phyloP scores from a whole-genome alignment of 2,329 filamentous ascomycete species.

The Fusarium brachygibbosum region DNA sequence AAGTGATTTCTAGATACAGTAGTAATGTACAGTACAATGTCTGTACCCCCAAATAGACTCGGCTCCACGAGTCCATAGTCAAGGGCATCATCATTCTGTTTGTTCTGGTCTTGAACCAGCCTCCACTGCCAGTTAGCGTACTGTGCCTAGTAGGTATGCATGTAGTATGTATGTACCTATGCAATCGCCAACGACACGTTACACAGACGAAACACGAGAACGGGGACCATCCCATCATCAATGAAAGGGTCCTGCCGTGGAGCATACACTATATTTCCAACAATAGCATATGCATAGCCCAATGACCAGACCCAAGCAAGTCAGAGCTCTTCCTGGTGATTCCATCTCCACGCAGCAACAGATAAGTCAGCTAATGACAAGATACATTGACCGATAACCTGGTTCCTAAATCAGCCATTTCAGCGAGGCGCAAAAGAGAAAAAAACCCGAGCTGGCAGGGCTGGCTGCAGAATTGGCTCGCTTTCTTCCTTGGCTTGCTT shows the following conservation, averaged over 20 bases:
- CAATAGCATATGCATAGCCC: not conserved
- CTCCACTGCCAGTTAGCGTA: not conserved
- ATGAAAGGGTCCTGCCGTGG: slow-evolving; percentile 18
- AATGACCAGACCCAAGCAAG: not conserved
- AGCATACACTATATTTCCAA: slow-evolving; percentile 24
- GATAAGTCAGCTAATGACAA: not conserved
- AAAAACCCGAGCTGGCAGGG: slow-evolving; percentile 17
- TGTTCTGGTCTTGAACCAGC: not conserved
- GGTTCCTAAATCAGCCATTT: slow-evolving; percentile 26
- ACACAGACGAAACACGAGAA: slow-evolving; percentile 41
- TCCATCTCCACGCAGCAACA: not conserved
- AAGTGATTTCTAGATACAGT: not conserved
- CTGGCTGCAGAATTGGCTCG: slow-evolving; percentile 30
- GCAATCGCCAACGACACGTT: slow-evolving; percentile 26
- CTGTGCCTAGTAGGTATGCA: not conserved
- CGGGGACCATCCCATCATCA: not conserved
- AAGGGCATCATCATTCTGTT: slow-evolving; percentile 6
- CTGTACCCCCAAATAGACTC: slow-evolving; percentile 7
- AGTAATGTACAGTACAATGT: not conserved
- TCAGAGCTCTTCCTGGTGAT: not conserved
- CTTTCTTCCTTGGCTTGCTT: slow-evolving; percentile 26
- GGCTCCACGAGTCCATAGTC: slow-evolving; percentile 11
- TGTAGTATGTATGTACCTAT: not conserved
- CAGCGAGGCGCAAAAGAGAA: not conserved
- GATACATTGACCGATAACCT: not conserved